phyloP scores from a whole-genome alignment of 2,329 filamentous ascomycete species.

The Paraphaeosphaeria sporulosa region DNA sequence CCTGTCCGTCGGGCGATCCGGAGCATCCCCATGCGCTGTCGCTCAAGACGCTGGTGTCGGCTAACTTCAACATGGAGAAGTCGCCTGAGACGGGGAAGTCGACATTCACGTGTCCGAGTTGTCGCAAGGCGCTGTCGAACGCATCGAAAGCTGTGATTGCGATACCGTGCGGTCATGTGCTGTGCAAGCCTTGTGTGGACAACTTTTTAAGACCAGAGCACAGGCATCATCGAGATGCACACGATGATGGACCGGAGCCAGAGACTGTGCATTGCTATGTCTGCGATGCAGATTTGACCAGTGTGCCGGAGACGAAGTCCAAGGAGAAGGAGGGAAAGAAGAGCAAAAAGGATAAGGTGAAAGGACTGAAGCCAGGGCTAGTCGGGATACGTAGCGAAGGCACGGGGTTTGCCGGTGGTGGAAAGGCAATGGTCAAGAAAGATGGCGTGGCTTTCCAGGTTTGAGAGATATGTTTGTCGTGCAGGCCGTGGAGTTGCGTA shows the following conservation, averaged over 20 bases:
- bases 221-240: constrained; percentile 55
- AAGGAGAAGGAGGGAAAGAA: constrained; percentile 49
- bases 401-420: constrained; percentile 91
- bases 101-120: constrained; percentile 77
- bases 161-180: constrained; percentile 88
- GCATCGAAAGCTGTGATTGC: constrained; percentile 81
- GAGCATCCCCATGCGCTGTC: constrained; percentile 76
- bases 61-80: constrained; percentile 79
- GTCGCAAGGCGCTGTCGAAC: constrained; percentile 83
- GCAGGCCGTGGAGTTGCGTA: neutral
- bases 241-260: constrained; percentile 63
- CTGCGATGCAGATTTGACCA: constrained; percentile 79
- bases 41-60: constrained; percentile 76
- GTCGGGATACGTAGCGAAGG: constrained; percentile 85
- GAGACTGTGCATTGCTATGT: constrained; percentile 78
- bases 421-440: constrained; percentile 81
- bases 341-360: constrained; percentile 58
- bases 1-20: constrained; percentile 77
- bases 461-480: constrained; percentile 14
- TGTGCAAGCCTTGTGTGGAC: constrained; percentile 84
- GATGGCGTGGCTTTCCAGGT: constrained; percentile 78
- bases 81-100: constrained; percentile 59
- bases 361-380: constrained; percentile 72
- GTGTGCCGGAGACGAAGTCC: constrained; percentile 35
- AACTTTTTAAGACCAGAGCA: constrained; percentile 72